A percentile compares a stretch with the other conserved stretches of the same genome.
Evolutionary conservation across 768 basidiomycete species (phyloP).

Genomic region (Boletus rubescentipes): DNA sequence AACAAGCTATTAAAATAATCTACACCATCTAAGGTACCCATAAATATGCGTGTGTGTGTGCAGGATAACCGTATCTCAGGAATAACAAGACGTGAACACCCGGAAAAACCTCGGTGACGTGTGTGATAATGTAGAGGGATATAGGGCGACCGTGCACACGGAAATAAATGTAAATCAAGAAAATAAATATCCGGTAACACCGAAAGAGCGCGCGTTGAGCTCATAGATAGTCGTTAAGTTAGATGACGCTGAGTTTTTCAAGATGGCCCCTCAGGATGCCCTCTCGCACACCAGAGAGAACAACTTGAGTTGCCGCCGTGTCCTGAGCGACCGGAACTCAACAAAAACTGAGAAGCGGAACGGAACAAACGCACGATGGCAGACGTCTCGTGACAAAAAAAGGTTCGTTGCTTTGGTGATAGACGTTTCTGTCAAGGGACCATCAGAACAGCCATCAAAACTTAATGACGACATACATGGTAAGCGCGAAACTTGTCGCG

Average conservation of each 20-base stretch:
- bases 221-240: conserved; percentile 5
- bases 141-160: too few relatives aligned
- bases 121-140: too few relatives aligned
- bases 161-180: too few relatives aligned
- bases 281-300: conserved; percentile 43
- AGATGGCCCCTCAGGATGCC: conserved; percentile 37
- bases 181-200: too few relatives aligned
- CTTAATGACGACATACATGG: conserved; percentile 46
- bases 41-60: too few relatives aligned
- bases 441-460: not conserved
- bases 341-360: not conserved
- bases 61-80: too few relatives aligned
- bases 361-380: conserved; percentile 52
- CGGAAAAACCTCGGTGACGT: too few relatives aligned
- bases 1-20: too few relatives aligned
- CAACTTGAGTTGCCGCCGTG: conserved; percentile 37
- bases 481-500: conserved; percentile 64
- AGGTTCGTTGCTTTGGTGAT: conserved; percentile 56
- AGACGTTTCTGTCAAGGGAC: conserved; percentile 44
- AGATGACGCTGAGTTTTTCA: conserved; percentile 31
- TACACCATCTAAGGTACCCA: too few relatives aligned
- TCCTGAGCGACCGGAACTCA: conserved; percentile 28
- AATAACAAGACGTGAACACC: too few relatives aligned
- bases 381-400: conserved; percentile 69
- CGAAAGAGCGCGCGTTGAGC: not conserved